Conservation (phyloP, 129 eudicot genomes). For the Arctium minus region DNA sequence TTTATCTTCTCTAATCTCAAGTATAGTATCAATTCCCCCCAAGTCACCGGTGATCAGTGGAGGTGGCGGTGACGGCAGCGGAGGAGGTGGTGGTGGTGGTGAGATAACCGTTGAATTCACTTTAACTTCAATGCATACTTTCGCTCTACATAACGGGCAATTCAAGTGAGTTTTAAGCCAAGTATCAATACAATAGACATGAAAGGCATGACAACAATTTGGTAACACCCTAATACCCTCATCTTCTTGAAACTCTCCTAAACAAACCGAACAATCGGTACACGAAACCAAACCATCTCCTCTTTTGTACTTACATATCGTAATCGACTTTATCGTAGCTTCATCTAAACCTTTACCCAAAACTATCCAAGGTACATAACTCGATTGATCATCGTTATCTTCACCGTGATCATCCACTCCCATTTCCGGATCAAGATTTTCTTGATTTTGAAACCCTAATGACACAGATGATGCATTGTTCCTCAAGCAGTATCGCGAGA, state of each 20-base stretch:
- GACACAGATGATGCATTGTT: slow-evolving; percentile 19
- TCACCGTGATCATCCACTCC: slow-evolving; percentile 25
- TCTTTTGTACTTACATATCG: slow-evolving; percentile 49
- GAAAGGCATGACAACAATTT: slow-evolving; percentile 75
- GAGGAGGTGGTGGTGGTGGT: slow-evolving; percentile 10
- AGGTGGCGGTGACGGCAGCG: not conserved
- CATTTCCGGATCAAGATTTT: slow-evolving; percentile 23
- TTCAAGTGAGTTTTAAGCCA: slow-evolving; percentile 72
- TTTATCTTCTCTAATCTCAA: slow-evolving; percentile 23
- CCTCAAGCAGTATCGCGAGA: slow-evolving; percentile 51
- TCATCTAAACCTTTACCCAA: slow-evolving; percentile 58
- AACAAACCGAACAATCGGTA: slow-evolving; percentile 66
- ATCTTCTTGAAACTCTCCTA: slow-evolving; percentile 62
- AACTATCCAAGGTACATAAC: slow-evolving; percentile 51
- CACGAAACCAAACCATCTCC: slow-evolving; percentile 50
- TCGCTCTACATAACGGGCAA: slow-evolving; percentile 79
- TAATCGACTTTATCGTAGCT: slow-evolving; percentile 47
- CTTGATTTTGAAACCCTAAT: slow-evolving; percentile 12
- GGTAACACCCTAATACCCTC: slow-evolving; percentile 73
- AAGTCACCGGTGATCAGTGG: slow-evolving; percentile 6
- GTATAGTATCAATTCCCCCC: slow-evolving; percentile 14
- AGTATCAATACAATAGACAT: slow-evolving; percentile 65
- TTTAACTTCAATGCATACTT: slow-evolving; percentile 28
- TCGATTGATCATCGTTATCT: slow-evolving; percentile 19
- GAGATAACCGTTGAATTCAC: not conserved